phyloP scores from a whole-genome alignment of 176 grass and related monocot species.

The Bolboschoenus planiculmis region DNA sequence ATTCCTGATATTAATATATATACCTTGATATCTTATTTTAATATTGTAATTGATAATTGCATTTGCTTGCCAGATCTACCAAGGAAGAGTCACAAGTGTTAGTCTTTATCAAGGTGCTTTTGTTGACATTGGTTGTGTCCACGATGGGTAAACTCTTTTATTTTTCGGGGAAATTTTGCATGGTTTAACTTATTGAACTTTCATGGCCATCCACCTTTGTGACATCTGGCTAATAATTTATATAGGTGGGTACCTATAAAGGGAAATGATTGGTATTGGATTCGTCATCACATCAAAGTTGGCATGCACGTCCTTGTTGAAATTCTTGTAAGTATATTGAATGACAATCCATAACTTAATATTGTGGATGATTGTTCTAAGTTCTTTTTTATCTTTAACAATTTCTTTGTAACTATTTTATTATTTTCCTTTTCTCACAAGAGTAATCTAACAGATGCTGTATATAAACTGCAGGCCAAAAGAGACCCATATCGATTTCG shows the following conservation, averaged over 20 bases:
- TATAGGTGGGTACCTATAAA: conserved; percentile 95
- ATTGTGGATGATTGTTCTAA: background rate
- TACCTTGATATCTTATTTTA: background rate
- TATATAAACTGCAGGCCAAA: conserved; percentile 52
- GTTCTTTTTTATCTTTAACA: background rate
- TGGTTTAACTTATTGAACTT: background rate
- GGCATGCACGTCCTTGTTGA: conserved; percentile 89
- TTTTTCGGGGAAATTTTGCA: background rate
- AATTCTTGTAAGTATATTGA: conserved; percentile 61
- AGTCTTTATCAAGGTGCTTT: conserved; percentile 90
- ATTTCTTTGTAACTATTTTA: background rate
- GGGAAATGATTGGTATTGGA: conserved; percentile 99
- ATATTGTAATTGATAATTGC: background rate
- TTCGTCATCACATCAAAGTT: conserved; percentile 93
- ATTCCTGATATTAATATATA: conserved; percentile 3
- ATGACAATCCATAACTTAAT: background rate
- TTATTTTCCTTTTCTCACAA: conserved; percentile 1
- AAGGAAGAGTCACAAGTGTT: conserved; percentile 65
- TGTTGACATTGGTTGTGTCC: conserved; percentile 78
- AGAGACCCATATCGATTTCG: conserved; percentile 83
- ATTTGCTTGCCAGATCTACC: conserved; percentile 61
- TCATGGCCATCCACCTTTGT: background rate
- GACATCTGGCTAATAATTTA: conserved; percentile 6
- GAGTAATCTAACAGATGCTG: conserved; percentile 7
- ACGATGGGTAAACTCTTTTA: conserved; percentile 65